Base-by-base conservation (phyloP, 2,329 filamentous ascomycete genomes). In the Neocucurbitaria cava region DNA sequence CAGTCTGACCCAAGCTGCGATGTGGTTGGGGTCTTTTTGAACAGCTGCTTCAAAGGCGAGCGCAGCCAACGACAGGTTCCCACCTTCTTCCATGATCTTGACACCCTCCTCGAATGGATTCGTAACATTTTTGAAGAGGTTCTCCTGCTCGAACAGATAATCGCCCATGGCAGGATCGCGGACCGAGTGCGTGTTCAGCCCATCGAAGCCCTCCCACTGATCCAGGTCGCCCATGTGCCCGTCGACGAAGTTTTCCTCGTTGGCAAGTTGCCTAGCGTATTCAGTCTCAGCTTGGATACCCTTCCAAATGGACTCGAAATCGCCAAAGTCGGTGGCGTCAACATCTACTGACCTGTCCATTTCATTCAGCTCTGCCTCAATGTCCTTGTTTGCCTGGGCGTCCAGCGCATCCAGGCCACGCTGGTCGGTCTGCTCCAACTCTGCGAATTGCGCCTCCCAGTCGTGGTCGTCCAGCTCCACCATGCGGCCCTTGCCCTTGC, bases 371-470 rank as follows among this genome's bases (percentile, higher is more conserved):
- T 98, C 93, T 56, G 85, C 85, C 80, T 96, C 92, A 66, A 94
- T 91, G 17, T 89, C 89, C 55, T 83, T 83, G 58, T 91, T 89
- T 48, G 90, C 90, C 70, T 88, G 81, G 31, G 79, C 80, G 58
- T 87, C 86, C 52, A 85, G 75, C 50, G 81, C 74, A 52, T 82
- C 75, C 49, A 78, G 72, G 66, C 78, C 61, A 24, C 77, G 75
- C 58, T 82, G 76, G 70, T 88, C 84, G 56, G 87, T 82, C 59
- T 89, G 79, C 73, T 94, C 91, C 73, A 97, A 88, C 76, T 95
- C 87, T 52, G 92, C 90, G 76, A 99, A 99, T 76, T 98, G 92
- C 67, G 92, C 91, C 77, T 98, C 94, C 95, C 95, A 98, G 71
- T 96, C 89, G 70, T 89, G 76, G 66, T 99, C 94, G 73, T 97